These are phyloP conservation scores for Smittium mucronatum DNA, from an alignment of 371 early-diverging fungal genomes.

Conservation along the genomic window DNA sequence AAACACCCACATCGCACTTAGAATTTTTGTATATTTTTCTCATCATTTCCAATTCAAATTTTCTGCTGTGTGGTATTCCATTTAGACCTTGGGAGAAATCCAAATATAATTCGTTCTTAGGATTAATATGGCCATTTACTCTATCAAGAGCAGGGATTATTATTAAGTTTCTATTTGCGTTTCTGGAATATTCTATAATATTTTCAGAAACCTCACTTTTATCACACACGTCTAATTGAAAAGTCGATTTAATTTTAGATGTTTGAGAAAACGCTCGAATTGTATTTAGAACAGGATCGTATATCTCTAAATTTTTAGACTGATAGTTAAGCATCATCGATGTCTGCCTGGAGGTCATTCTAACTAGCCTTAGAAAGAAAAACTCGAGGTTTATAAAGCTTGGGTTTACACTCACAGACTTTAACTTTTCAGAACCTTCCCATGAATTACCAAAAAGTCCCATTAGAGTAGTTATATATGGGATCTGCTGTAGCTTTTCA, in stretches of 20 bases:
- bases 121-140: background rate
- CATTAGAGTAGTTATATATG: constrained; percentile 56
- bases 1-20: constrained; percentile 39
- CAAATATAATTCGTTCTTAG: background rate
- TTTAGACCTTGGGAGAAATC: constrained; percentile 6
- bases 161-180: constrained; percentile 28
- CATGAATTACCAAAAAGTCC: constrained; percentile 35
- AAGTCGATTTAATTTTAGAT: constrained; percentile 38
- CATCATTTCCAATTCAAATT: constrained; percentile 35
- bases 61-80: constrained; percentile 17
- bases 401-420: background rate
- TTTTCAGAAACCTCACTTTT: constrained; percentile 36
- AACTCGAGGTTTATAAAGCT: constrained; percentile 12
- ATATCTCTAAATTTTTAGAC: constrained; percentile 35
- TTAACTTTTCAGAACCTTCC: background rate
- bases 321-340: constrained; percentile 57
- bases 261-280: constrained; percentile 60
- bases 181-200: constrained; percentile 29
- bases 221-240: constrained; percentile 25
- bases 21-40: constrained; percentile 31
- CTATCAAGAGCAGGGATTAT: constrained; percentile 37
- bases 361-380: constrained; percentile 52
- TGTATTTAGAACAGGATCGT: constrained; percentile 58
- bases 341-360: constrained; percentile 54
- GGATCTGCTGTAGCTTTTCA: constrained; percentile 48